Percentiles rank a stretch among this genome's conserved stretches.
phyloP scores from a whole-genome alignment of 331 rosid genomes.

The Malus hybrid region DNA sequence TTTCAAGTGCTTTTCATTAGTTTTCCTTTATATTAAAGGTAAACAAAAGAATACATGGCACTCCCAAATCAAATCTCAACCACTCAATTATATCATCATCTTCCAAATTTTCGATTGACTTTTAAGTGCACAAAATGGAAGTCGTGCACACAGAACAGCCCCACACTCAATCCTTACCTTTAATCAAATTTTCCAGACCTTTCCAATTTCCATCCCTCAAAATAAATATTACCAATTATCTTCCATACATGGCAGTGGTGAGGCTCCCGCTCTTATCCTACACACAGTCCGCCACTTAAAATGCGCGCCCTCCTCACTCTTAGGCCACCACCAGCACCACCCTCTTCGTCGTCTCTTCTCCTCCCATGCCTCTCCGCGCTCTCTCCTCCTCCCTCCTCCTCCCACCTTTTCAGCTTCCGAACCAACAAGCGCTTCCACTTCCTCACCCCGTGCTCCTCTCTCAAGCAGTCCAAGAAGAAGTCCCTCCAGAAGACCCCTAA shows the following conservation, averaged over 20 bases:
- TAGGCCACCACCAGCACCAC: conserved; percentile 22
- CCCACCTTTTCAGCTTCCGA: conserved; percentile 39
- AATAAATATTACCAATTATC: background rate
- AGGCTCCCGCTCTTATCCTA: conserved; percentile 3
- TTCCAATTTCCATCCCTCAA: background rate
- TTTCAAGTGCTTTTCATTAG: no score
- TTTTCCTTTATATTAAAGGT: background rate
- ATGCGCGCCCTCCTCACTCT: conserved; percentile 53
- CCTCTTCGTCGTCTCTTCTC: conserved; percentile 28
- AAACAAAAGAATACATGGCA: conserved; percentile 16
- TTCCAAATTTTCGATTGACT: background rate
- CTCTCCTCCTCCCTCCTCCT: conserved; percentile 25
- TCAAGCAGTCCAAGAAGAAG: conserved; percentile 65
- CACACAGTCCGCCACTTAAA: conserved; percentile 14
- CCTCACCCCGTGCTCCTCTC: conserved; percentile 66
- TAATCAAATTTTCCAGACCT: background rate
- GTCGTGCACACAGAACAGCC: background rate
- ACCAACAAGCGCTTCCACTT: conserved; percentile 47
- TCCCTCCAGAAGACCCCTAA: conserved; percentile 32
- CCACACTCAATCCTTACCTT: background rate
- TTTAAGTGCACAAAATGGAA: background rate
- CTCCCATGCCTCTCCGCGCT: conserved; percentile 25
- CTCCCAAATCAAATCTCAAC: background rate
- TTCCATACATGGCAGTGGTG: conserved; percentile 21
- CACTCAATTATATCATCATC: background rate